Conservation (phyloP, 164 flowering plant species). For the Berberis vulgaris region DNA sequence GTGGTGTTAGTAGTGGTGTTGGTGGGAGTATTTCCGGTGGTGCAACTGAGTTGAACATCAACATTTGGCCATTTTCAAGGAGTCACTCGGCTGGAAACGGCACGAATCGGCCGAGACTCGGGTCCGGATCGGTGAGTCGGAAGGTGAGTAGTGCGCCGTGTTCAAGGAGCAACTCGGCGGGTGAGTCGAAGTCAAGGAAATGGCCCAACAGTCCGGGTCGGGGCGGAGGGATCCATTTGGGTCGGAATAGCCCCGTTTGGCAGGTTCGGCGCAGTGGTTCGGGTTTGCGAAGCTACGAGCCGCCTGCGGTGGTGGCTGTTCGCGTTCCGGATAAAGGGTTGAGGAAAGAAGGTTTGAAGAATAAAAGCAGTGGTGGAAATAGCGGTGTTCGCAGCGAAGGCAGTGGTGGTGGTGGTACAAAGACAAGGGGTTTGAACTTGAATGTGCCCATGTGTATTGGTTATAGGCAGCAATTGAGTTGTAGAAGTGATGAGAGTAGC, state of each 20-base stretch:
- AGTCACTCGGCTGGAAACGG: conserved; percentile 80
- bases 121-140: conserved; percentile 28
- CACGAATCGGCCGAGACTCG: conserved; percentile 31
- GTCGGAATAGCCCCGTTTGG: conserved; percentile 89
- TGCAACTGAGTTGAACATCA: conserved; percentile 65
- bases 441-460: conserved; percentile 72
- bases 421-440: conserved; percentile 42
- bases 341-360: conserved; percentile 21
- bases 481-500: conserved; percentile 38
- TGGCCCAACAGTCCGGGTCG: conserved; percentile 81
- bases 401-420: conserved; percentile 9
- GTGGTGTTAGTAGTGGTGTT: conserved; percentile 10
- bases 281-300: conserved; percentile 17
- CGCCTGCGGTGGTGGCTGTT: conserved; percentile 2
- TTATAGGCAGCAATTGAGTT: conserved; percentile 44
- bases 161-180: conserved; percentile 82
- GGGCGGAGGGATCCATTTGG: conserved; percentile 62
- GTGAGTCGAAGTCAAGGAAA: conserved; percentile 70
- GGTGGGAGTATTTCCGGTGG: conserved; percentile 2
- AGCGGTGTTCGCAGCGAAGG: too few species aligned
- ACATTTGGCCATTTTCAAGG: conserved; percentile 88
- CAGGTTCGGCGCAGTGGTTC: conserved; percentile 49
- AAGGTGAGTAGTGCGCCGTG: conserved; percentile 94
- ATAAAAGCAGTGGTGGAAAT: background rate
- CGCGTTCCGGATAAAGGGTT: conserved; percentile 15